These are phyloP conservation scores for Penicillium fuscoglaucum DNA, from an alignment of 2,329 filamentous ascomycete genomes.

Conservation along the genomic window DNA sequence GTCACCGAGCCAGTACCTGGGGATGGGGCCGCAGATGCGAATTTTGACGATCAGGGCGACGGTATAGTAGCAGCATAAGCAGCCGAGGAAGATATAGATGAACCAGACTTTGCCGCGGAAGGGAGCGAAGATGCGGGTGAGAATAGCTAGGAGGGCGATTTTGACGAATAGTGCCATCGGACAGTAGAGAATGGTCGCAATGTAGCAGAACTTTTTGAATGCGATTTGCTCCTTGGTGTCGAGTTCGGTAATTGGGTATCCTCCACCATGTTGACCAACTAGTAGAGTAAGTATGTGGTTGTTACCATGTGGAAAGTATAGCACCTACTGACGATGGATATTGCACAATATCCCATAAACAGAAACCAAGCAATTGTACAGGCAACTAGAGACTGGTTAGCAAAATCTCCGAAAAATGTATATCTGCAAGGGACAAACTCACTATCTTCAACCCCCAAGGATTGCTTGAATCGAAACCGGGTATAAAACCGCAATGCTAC, in stretches of 20 bases:
- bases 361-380: constrained; percentile 24
- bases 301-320: not conserved
- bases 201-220: constrained; percentile 39
- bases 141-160: constrained; percentile 39
- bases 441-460: constrained; percentile 38
- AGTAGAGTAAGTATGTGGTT: not conserved
- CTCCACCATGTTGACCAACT: constrained; percentile 41
- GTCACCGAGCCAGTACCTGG: constrained; percentile 36
- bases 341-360: constrained; percentile 39
- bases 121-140: constrained; percentile 42
- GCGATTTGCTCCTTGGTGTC: constrained; percentile 16
- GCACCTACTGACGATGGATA: constrained; percentile 30
- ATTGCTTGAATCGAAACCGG: constrained; percentile 35
- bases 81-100: constrained; percentile 38
- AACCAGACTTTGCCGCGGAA: constrained; percentile 35
- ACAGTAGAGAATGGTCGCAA: constrained; percentile 43
- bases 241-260: constrained; percentile 34
- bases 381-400: constrained; percentile 22
- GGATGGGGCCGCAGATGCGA: constrained; percentile 40
- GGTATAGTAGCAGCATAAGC: constrained; percentile 38
- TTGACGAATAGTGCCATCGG: constrained; percentile 44
- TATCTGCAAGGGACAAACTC: constrained; percentile 9
- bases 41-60: constrained; percentile 41
- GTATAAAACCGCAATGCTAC: constrained; percentile 34
- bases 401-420: not conserved